Base-by-base conservation (phyloP, 1,139 yeast genomes). In the Kodamaea alishanica region DNA sequence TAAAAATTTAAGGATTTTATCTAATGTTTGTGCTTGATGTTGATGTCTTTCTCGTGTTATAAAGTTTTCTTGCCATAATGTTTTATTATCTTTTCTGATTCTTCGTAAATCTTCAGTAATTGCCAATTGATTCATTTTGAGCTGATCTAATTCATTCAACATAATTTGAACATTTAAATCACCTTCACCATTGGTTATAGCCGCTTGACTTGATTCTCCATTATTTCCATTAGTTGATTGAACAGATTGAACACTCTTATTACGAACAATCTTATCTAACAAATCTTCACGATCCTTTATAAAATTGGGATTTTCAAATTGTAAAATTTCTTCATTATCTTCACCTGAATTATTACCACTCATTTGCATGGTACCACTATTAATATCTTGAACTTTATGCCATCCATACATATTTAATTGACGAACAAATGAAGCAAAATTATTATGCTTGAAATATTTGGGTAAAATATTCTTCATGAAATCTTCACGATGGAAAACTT, bases 321-420 rank as follows among this genome's bases (percentile, higher is more conserved):
- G 89, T 85, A 86, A 81, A 43, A 61, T 65, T 54, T 74, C 64
- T 79, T 83, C 61, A 8, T 49, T 53, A 9, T 54, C 60, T 32
- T 67, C 55, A 50, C 72, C 70, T 48, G 81, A 89, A 36, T 76
- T 81, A 26, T 64, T 65, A 4, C 29, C 30, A 6, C 32, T 12
- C 41, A 70, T 68, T 41, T 70, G 70, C 63, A 84, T 63, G 2
- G 86, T 75, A 1, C 92, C 92, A 24, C 78, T 73, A 35, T 65
- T 81, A 38, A 82, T 77, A 60, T 84, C 95, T 59, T 80, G 94
- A 6, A 92, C 92, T 63, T 92, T 92, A 64, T 92, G 97, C 89
- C 96, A 92, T 28, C 97, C 98, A 57, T 92, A 92, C 95, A 92
- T 92, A 63, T 92, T 92, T 55, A 92, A 73, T 58, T 92, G 98